These are phyloP conservation scores for Cyclotella choctawhatcheeana DNA, from an alignment of 108 stramenopile genomes.

Conservation along the genomic window DNA sequence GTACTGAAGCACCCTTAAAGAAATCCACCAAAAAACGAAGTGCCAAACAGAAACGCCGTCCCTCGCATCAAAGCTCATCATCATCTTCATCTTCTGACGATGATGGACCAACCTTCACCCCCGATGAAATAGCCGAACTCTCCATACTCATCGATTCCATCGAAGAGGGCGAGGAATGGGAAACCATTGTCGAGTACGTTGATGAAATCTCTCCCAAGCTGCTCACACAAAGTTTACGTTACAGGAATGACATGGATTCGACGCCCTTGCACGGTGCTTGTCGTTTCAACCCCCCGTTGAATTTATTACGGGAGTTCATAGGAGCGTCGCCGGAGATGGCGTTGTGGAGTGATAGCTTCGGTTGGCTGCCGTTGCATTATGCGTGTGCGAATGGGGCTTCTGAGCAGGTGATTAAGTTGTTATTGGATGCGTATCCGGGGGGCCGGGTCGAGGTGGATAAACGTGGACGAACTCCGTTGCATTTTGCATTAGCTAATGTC, in stretches of 20 bases:
- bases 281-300: conserved; percentile 65
- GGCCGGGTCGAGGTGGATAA: conserved; percentile 62
- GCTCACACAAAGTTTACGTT: conserved; percentile 51
- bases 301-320: conserved; percentile 59
- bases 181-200: conserved; percentile 67
- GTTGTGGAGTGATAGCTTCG: conserved; percentile 67
- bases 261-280: conserved; percentile 78
- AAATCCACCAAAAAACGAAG: background rate
- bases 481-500: conserved; percentile 55
- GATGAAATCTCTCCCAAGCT: conserved; percentile 51
- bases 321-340: conserved; percentile 59
- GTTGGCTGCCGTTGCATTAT: conserved; percentile 82
- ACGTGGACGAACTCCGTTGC: conserved; percentile 72
- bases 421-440: conserved; percentile 63
- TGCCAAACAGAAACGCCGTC: background rate
- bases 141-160: conserved; percentile 1
- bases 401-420: conserved; percentile 54
- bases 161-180: conserved; percentile 47
- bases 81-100: background rate
- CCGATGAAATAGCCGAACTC: background rate
- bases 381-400: conserved; percentile 78
- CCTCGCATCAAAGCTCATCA: too few species aligned
- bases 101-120: background rate
- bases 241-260: conserved; percentile 62
- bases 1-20: background rate